Conservation (phyloP, 2,329 filamentous ascomycete species). For the Aspergillus pseudonomiae region DNA sequence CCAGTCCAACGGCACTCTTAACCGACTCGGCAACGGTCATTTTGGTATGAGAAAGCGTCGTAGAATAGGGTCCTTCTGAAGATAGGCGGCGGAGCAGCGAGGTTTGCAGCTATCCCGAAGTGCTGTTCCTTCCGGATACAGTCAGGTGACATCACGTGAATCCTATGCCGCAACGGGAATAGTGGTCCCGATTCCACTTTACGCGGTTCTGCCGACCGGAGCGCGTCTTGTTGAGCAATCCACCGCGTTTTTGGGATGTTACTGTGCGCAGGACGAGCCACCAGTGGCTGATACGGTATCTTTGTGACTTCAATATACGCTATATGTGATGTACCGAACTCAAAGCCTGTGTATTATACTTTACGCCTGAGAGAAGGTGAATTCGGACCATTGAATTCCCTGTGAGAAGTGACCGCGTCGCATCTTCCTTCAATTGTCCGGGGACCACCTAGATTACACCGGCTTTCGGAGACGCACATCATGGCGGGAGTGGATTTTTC, state of each 20-base stretch:
- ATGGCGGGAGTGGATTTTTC: conserved; percentile 41
- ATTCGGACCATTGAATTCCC: conserved; percentile 12
- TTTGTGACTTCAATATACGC: conserved; percentile 15
- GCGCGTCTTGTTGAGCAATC: conserved; percentile 36
- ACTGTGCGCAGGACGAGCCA: conserved; percentile 33
- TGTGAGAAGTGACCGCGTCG: conserved; percentile 15
- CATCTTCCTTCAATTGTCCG: conserved; percentile 23
- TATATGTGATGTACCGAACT: conserved; percentile 16
- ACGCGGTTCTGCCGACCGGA: conserved; percentile 34
- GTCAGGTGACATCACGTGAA: conserved; percentile 33
- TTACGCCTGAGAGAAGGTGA: conserved; percentile 15
- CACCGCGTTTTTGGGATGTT: conserved; percentile 31
- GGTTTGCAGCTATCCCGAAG: conserved; percentile 31
- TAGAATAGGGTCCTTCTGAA: conserved; percentile 16
- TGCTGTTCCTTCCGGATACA: conserved; percentile 30
- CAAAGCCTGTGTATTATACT: conserved; percentile 5
- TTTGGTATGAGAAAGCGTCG: conserved; percentile 23
- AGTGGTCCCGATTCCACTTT: conserved; percentile 39
- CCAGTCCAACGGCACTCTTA: conserved; percentile 53
- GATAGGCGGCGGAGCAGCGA: conserved; percentile 25
- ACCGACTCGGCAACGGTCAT: conserved; percentile 54
- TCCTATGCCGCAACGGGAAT: conserved; percentile 21
- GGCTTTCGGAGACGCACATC: conserved; percentile 27
- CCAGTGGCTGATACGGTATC: conserved; percentile 31
- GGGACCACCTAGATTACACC: conserved; percentile 26